Evolutionary conservation across 352 stramenopile genomes (phyloP).

Genomic region (Aphanomyces stellatus): DNA sequence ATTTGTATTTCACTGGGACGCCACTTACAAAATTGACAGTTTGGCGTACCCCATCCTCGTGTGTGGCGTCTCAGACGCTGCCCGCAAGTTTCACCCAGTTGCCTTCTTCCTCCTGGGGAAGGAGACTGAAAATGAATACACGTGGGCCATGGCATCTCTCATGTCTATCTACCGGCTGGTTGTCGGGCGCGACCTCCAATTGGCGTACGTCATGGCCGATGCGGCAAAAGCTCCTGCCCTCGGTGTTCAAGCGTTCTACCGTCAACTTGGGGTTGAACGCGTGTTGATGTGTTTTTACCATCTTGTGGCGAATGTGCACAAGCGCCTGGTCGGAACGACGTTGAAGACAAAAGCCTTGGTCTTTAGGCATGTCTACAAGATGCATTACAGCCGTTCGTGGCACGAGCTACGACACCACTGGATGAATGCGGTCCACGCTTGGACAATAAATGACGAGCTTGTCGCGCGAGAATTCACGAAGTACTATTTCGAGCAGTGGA

Average conservation of each 20-base stretch:
- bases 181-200: not conserved
- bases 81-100: not conserved
- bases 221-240: not conserved
- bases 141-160: not conserved
- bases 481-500: not conserved
- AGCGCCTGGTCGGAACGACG: not conserved
- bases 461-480: not conserved
- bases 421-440: not conserved
- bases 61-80: slow-evolving; percentile 2
- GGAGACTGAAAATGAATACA: not conserved
- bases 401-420: not conserved
- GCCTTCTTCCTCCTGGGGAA: slow-evolving; percentile 2
- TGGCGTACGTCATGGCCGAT: not conserved
- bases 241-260: not conserved
- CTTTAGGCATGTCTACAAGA: not conserved
- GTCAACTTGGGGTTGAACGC: not conserved
- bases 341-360: not conserved
- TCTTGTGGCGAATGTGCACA: not conserved
- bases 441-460: not conserved
- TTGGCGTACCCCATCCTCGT: not conserved
- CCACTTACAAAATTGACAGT: slow-evolving; percentile 3
- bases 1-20: slow-evolving; percentile 6
- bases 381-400: not conserved
- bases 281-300: slow-evolving; percentile 3
- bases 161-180: not conserved